phyloP scores from a whole-genome alignment of 768 basidiomycete genomes.

The Jaapia argillacea region DNA sequence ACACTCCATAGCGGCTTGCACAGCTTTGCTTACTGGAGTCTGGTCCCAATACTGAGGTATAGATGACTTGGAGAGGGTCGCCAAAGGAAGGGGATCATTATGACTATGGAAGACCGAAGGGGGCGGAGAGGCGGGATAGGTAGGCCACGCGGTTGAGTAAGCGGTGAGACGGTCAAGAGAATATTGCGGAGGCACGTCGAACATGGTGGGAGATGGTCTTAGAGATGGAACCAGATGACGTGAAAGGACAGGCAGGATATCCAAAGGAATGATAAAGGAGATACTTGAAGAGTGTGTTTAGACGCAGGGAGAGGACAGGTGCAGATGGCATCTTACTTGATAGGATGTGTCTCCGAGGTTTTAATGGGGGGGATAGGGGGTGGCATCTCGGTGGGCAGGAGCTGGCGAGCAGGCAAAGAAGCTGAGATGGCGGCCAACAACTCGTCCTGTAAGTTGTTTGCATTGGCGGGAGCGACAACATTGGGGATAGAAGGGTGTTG shows the following conservation, averaged over 20 bases:
- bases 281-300: slow-evolving; percentile 10
- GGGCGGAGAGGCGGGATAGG: slow-evolving; percentile 11
- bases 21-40: slow-evolving; percentile 12
- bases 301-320: slow-evolving; percentile 17
- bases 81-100: background rate
- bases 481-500: background rate
- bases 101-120: no score
- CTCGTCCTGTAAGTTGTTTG: slow-evolving; percentile 31
- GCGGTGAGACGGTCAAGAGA: slow-evolving; percentile 31
- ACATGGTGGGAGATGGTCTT: slow-evolving; percentile 29
- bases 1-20: slow-evolving; percentile 15
- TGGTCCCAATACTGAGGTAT: no score
- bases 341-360: slow-evolving; percentile 74
- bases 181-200: slow-evolving; percentile 34
- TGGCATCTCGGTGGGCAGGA: slow-evolving; percentile 6
- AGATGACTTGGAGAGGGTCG: background rate
- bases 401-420: slow-evolving; percentile 20
- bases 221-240: slow-evolving; percentile 28
- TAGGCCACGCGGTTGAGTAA: slow-evolving; percentile 9
- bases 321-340: slow-evolving; percentile 62
- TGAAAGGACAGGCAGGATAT: slow-evolving; percentile 43
- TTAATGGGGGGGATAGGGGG: slow-evolving; percentile 29
- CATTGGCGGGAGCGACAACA: slow-evolving; percentile 1
- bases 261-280: slow-evolving; percentile 39
- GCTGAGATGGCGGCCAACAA: slow-evolving; percentile 46